phyloP scores from a whole-genome alignment of 495 filamentous ascomycete genomes.

The Pyronema domesticum region DNA sequence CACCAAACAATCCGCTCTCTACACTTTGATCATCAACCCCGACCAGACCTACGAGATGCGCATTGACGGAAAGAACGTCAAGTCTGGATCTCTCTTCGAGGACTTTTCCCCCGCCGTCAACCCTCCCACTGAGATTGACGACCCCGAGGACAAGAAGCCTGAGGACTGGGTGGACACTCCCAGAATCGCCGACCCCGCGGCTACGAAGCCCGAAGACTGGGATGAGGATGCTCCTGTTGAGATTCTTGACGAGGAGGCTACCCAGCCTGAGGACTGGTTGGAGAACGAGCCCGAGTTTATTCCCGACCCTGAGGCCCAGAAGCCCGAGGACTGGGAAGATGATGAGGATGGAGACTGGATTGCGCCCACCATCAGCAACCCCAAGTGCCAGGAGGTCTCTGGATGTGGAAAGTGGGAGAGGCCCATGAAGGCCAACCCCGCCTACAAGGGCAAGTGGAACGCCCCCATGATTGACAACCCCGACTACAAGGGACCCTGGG shows the following conservation, averaged over 20 bases:
- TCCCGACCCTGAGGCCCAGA: constrained; percentile 90
- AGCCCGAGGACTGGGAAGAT: constrained; percentile 99
- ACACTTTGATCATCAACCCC: constrained; percentile 87
- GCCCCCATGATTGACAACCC: constrained; percentile 94
- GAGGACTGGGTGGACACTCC: constrained; percentile 88
- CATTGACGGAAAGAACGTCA: constrained; percentile 68
- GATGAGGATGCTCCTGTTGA: constrained; percentile 96
- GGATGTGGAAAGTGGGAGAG: constrained; percentile 88
- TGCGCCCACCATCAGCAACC: constrained; percentile 80
- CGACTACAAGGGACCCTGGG: constrained; percentile 92
- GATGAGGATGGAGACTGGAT: constrained; percentile 99
- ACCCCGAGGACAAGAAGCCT: constrained; percentile 88
- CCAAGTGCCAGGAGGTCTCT: constrained; percentile 83
- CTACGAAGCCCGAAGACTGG: constrained; percentile 95
- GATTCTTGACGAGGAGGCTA: constrained; percentile 83
- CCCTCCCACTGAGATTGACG: constrained; percentile 89
- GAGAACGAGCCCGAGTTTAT: constrained; percentile 73
- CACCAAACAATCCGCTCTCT: constrained; percentile 77
- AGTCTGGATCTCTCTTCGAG: constrained; percentile 81
- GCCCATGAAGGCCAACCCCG: constrained; percentile 89
- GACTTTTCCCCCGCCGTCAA: constrained; percentile 89
- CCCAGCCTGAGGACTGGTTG: constrained; percentile 88
- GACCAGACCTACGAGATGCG: constrained; percentile 89
- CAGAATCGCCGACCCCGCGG: constrained; percentile 78
- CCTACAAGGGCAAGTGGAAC: constrained; percentile 98